Percentiles rank a stretch among this genome's conserved stretches.
Evolutionary conservation across 2,329 filamentous ascomycete species (phyloP).

Genomic region (Pseudodiploospora longispora): DNA sequence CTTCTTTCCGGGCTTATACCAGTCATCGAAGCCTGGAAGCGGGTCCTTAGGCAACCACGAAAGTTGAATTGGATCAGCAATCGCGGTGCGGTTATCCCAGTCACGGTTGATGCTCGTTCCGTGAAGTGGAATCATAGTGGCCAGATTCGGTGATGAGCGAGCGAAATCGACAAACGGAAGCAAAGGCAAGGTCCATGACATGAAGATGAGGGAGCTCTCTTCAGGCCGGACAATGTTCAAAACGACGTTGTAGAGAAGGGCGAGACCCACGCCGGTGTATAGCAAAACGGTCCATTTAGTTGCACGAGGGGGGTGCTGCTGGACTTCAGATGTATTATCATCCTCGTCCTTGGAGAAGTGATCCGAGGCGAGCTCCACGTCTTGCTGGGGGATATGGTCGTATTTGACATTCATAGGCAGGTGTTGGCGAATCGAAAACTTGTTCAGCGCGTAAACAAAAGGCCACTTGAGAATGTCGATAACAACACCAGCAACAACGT

Average conservation of each 20-base stretch:
- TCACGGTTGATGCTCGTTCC: slow-evolving; percentile 14
- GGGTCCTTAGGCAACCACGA: slow-evolving; percentile 20
- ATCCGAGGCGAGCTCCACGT: slow-evolving; percentile 12
- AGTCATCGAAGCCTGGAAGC: slow-evolving; percentile 19
- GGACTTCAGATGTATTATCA: slow-evolving; percentile 2
- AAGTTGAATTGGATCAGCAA: slow-evolving; percentile 14
- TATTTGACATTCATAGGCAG: slow-evolving; percentile 8
- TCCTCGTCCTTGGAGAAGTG: slow-evolving; percentile 10
- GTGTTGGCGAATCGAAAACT: slow-evolving; percentile 2
- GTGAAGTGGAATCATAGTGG: slow-evolving; percentile 15
- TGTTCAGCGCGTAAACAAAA: slow-evolving; percentile 9
- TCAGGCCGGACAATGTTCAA: slow-evolving; percentile 15
- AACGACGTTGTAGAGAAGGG: slow-evolving; percentile 14
- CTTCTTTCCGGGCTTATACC: slow-evolving; percentile 15
- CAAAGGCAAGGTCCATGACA: slow-evolving; percentile 25
- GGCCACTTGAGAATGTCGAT: slow-evolving; percentile 18
- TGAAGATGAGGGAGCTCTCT: slow-evolving; percentile 22
- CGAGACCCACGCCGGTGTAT: slow-evolving; percentile 8
- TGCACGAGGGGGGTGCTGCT: slow-evolving; percentile 1
- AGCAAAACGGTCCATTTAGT: slow-evolving; percentile 3
- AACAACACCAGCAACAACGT: slow-evolving; percentile 10
- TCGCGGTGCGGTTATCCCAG: slow-evolving; percentile 23
- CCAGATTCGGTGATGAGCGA: slow-evolving; percentile 18
- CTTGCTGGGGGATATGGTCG: slow-evolving; percentile 17
- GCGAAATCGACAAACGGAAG: slow-evolving; percentile 24